Conservation (phyloP, 805 yeast species). For the Candida sithepensis region DNA sequence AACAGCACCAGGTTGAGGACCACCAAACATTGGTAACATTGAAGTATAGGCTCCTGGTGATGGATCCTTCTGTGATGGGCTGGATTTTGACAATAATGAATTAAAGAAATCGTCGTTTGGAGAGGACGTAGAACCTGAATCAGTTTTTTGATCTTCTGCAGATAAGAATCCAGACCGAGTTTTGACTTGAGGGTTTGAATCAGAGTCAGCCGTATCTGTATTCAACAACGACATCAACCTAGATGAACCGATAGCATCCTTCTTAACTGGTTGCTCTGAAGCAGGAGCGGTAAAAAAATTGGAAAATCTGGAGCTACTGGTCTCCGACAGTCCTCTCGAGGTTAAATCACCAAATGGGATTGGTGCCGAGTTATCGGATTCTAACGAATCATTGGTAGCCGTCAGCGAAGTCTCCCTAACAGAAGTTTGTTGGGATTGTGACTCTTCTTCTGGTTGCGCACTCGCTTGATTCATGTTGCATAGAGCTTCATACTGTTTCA, state of each 20-base stretch:
- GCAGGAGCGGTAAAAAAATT: slow-evolving; percentile 21
- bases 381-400: background rate
- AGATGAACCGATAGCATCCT: slow-evolving; percentile 38
- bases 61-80: background rate
- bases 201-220: background rate
- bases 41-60: slow-evolving; percentile 1
- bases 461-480: slow-evolving; percentile 5
- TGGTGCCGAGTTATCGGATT: background rate
- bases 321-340: background rate
- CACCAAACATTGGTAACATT: background rate
- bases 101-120: slow-evolving; percentile 41
- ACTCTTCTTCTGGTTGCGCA: background rate
- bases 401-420: background rate
- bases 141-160: background rate
- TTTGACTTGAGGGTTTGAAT: background rate
- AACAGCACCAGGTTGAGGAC: slow-evolving; percentile 2
- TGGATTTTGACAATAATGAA: slow-evolving; percentile 39
- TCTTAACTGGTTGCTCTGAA: slow-evolving; percentile 24
- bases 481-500: slow-evolving; percentile 19
- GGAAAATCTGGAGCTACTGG: slow-evolving; percentile 21
- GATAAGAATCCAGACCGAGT: background rate
- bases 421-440: background rate
- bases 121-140: background rate
- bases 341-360: background rate
- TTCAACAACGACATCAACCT: slow-evolving; percentile 35